Evolutionary conservation across 257 asterid species (phyloP).

Genomic region (Przewalskia tangutica): DNA sequence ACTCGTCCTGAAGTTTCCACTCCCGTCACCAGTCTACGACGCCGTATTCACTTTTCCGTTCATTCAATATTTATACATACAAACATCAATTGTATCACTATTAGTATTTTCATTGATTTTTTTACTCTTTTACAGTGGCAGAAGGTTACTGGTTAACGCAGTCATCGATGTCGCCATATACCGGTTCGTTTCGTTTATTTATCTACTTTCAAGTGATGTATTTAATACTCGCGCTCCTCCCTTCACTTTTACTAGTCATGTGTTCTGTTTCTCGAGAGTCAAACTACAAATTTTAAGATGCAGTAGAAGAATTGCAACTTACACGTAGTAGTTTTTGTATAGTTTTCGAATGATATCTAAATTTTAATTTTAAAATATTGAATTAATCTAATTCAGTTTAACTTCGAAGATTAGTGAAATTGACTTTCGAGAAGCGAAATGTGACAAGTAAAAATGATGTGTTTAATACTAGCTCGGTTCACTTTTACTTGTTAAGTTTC

Average conservation of each 20-base stretch:
- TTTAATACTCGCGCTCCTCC: not conserved
- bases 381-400: too few species aligned
- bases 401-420: not conserved
- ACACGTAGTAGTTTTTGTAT: too few species aligned
- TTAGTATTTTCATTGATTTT: not conserved
- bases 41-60: conserved; percentile 31
- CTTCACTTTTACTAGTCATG: not conserved
- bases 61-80: not conserved
- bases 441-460: not conserved
- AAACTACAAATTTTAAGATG: not conserved
- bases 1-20: conserved; percentile 97
- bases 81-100: not conserved
- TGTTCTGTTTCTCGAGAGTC: not conserved
- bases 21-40: conserved; percentile 92
- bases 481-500: too few species aligned
- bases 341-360: too few species aligned
- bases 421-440: not conserved
- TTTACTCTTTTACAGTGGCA: conserved; percentile 41
- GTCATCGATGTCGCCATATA: conserved; percentile 73
- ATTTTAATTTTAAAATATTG: too few species aligned
- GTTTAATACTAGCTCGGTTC: too few species aligned
- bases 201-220: not conserved
- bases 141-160: conserved; percentile 96
- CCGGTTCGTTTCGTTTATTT: conserved; percentile 39
- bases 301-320: too few species aligned